Percentiles rank a stretch among this genome's conserved stretches.
Conservation (phyloP, 352 stramenopile genomes). For the Globisporangium ultimum region DNA sequence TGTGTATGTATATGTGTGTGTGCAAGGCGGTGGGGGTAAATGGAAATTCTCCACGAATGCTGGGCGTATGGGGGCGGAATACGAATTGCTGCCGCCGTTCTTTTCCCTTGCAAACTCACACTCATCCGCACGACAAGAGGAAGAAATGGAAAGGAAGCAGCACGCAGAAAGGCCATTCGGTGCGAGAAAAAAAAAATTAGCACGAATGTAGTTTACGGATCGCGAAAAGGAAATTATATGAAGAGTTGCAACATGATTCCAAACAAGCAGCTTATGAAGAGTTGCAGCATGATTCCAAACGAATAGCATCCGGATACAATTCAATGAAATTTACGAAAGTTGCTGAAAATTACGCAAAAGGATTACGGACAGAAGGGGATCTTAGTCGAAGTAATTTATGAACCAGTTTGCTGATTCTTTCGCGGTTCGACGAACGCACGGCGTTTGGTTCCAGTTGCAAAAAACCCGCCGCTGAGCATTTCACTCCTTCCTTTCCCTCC, state of each 20-base stretch:
- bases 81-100: not conserved
- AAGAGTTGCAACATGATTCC: not conserved
- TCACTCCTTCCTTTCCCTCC: not conserved
- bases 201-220: not conserved
- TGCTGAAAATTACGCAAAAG: not conserved
- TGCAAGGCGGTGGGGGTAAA: too few species aligned
- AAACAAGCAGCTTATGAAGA: not conserved
- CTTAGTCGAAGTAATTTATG: not conserved
- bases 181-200: not conserved
- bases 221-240: not conserved
- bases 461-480: not conserved
- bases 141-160: not conserved
- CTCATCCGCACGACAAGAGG: not conserved
- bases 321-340: too few species aligned
- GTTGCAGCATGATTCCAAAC: not conserved
- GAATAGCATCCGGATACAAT: too few species aligned
- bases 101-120: not conserved
- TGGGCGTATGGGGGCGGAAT: too few species aligned
- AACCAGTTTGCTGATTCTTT: not conserved
- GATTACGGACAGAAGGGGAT: not conserved
- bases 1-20: too few species aligned
- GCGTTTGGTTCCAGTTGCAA: not conserved
- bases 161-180: not conserved
- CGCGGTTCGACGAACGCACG: not conserved
- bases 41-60: too few species aligned